Conservation (phyloP, 257 asterid species). For the Solanum microdontum region DNA sequence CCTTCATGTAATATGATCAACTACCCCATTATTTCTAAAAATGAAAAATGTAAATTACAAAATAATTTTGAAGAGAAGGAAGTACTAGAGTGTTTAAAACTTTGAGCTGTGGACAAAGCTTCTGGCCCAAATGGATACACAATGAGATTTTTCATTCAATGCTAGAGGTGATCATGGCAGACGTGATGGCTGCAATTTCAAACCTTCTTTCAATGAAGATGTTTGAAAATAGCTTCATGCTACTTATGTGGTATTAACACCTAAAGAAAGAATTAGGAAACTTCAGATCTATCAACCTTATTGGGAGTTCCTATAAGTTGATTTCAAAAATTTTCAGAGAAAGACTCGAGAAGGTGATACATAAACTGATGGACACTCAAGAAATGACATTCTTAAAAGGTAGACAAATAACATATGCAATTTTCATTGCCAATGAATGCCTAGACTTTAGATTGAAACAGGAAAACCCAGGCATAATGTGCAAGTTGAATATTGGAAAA, state of each 20-base stretch:
- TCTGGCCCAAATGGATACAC: not conserved
- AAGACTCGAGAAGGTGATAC: not conserved
- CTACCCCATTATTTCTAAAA: not conserved
- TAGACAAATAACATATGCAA: not conserved
- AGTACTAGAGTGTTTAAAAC: not conserved
- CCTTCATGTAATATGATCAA: not conserved
- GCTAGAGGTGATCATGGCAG: not conserved
- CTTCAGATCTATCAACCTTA: not conserved
- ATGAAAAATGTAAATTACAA: not conserved
- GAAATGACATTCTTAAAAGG: not conserved
- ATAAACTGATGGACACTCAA: not conserved
- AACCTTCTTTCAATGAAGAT: not conserved
- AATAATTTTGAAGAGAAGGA: not conserved
- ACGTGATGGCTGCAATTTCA: not conserved
- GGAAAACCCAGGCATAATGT: not conserved
- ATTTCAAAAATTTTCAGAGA: not conserved
- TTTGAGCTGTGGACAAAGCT: not conserved
- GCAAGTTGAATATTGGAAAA: not conserved
- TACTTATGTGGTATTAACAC: not conserved
- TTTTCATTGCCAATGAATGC: not conserved
- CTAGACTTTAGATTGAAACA: not conserved
- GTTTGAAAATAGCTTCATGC: not conserved
- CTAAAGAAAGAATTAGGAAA: not conserved
- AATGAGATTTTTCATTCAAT: not conserved
- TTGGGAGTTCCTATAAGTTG: not conserved